phyloP scores from a whole-genome alignment of 257 asterid species.

The Capsicum chinense region DNA sequence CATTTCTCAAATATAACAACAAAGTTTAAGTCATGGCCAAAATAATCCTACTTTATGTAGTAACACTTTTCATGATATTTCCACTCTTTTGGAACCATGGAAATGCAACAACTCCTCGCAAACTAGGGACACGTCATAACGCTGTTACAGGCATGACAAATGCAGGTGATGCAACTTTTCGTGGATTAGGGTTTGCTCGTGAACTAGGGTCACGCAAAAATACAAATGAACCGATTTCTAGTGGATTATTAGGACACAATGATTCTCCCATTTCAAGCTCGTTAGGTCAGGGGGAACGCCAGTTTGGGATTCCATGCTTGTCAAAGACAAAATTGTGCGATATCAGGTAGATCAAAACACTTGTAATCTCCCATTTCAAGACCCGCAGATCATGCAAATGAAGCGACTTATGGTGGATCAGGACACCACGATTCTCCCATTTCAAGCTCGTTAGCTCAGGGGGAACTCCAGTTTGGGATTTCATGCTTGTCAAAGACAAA shows the following conservation, averaged over 20 bases:
- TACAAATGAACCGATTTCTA: neutral
- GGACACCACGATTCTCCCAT: no score
- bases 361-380: no score
- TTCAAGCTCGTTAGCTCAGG: no score
- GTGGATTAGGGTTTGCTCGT: neutral
- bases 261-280: neutral
- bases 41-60: neutral
- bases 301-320: neutral
- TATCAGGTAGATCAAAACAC: no score
- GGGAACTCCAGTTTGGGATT: no score
- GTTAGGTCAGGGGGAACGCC: neutral
- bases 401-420: no score
- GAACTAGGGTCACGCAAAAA: neutral
- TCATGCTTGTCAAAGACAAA: no score
- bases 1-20: neutral
- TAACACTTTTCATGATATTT: neutral
- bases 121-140: neutral
- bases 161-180: neutral
- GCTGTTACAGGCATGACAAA: neutral
- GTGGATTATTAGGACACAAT: neutral
- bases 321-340: neutral
- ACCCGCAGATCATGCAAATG: no score
- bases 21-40: neutral
- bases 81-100: neutral
- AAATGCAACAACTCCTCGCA: constrained; percentile 2